Evolutionary conservation across 179 eudicot genomes (phyloP).

Genomic region (Carnegiea gigantea): DNA sequence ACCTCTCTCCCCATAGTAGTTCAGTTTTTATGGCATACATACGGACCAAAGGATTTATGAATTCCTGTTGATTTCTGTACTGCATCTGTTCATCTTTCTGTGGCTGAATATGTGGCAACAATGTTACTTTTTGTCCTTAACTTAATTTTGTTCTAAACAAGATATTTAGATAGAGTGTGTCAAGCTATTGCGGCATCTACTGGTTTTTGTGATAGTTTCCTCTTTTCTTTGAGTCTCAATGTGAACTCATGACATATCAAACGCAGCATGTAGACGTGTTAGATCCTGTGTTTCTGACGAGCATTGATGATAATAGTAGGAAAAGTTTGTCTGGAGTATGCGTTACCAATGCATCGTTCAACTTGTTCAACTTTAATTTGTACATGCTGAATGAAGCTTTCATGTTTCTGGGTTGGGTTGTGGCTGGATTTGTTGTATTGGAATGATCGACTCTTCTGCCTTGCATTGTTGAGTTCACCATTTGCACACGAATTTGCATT

Average conservation of each 20-base stretch:
- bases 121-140: not conserved
- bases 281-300: conserved; percentile 36
- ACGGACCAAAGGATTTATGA: not conserved
- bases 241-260: conserved; percentile 1
- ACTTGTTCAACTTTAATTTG: conserved; percentile 30
- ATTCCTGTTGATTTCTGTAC: not conserved
- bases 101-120: not conserved
- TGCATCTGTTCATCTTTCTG: not conserved
- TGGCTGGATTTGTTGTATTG: too few species aligned
- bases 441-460: too few species aligned
- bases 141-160: not conserved
- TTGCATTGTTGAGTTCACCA: too few species aligned
- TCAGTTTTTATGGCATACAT: not conserved
- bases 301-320: conserved; percentile 62
- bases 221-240: conserved; percentile 2
- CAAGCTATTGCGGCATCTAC: not conserved
- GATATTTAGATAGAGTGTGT: not conserved
- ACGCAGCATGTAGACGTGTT: conserved; percentile 54
- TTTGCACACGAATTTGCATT: too few species aligned
- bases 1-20: not conserved
- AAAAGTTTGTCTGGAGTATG: conserved; percentile 61
- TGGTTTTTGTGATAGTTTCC: not conserved
- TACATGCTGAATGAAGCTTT: too few species aligned
- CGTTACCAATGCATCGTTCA: conserved; percentile 53
- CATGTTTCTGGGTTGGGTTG: too few species aligned